phyloP scores from a whole-genome alignment of 2,329 filamentous ascomycete genomes.

The Neobulgaria alba region DNA sequence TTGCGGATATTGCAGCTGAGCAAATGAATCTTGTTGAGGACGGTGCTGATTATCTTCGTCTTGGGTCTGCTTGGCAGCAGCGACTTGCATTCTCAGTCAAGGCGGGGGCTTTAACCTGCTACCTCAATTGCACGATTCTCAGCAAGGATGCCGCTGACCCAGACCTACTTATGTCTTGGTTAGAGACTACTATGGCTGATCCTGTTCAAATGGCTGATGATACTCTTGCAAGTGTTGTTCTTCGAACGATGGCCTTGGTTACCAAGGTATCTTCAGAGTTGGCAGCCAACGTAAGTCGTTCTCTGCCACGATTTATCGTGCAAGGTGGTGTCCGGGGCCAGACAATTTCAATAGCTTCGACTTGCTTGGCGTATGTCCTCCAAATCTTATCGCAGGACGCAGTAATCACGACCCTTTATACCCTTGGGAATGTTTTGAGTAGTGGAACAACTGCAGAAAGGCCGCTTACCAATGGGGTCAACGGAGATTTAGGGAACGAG shows the following conservation, averaged over 20 bases:
- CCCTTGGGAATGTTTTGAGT: constrained; percentile 89
- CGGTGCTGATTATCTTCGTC: constrained; percentile 78
- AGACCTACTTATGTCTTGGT: constrained; percentile 73
- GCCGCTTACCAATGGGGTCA: constrained; percentile 30
- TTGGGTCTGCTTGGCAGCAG: constrained; percentile 82
- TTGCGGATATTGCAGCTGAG: constrained; percentile 67
- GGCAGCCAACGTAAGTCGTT: constrained; percentile 67
- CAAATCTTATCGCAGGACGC: constrained; percentile 82
- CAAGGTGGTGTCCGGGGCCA: constrained; percentile 64
- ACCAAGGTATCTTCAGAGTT: constrained; percentile 66
- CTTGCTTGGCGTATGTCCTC: constrained; percentile 73
- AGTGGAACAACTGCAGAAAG: constrained; percentile 50
- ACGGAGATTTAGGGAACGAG: constrained; percentile 45
- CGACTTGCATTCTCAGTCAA: constrained; percentile 80
- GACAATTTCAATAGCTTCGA: constrained; percentile 70
- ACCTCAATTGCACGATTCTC: constrained; percentile 74
- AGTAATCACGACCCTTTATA: constrained; percentile 90
- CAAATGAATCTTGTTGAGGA: constrained; percentile 84
- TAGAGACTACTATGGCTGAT: constrained; percentile 75
- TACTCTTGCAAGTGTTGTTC: constrained; percentile 64
- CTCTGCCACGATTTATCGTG: constrained; percentile 80
- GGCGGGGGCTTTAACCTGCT: constrained; percentile 70
- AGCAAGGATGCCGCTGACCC: constrained; percentile 74
- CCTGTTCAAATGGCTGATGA: constrained; percentile 74
- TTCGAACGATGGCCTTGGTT: constrained; percentile 75